Base-by-base conservation (phyloP, 164 flowering plant genomes). In the Tinospora cordifolia region DNA sequence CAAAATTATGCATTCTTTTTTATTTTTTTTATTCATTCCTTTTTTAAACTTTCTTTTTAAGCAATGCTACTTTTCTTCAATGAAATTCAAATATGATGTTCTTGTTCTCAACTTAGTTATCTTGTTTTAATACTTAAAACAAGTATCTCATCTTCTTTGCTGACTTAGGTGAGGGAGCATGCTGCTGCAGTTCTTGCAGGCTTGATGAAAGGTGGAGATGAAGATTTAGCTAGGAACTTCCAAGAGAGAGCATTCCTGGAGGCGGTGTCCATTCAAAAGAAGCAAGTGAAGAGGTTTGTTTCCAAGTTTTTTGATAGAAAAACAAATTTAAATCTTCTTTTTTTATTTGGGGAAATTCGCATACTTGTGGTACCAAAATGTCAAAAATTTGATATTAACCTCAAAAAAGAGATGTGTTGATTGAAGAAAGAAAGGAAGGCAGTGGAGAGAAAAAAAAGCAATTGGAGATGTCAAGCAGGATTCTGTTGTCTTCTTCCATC, bases 161-260 rank as follows among this genome's bases (percentile, higher is more conserved):
- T 63, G 38, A 59, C 13, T 74, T 86, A 94, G 98, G 97, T 94
- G 59, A 85, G 98, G 74, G 97, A 94, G 86, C 98, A 92, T 81
- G 99, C 98, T 46, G 97, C 98, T 21, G 91, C 90, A 24, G 99
- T 94, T 81, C 83, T 94, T 74, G 97, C 99, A 38, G 97, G 96
- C 65, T 79, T 94, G 66, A 83, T 92, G 92, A 90, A 90, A 75
- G 94, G 99, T 36, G 94, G 89, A 63, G 93, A 89, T 78, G 90
- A 80, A 76, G 83, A 85, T 71, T 75, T 89, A 70, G 89, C 89
- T 40, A 79, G 71, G 73, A 93, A 86, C n/a, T 94, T 92, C 71
- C 92, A 90, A 63, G 84, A 77, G 19, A 88, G 89, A 79, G 92
- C 97, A 75, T 85, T 83, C 68, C 65, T 21, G 26, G 90, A 82